Evolutionary conservation across 495 filamentous ascomycete species (phyloP), one percentile per base, ranked within the genome.

Genomic region (Lasiosphaeris hirsuta): DNA sequence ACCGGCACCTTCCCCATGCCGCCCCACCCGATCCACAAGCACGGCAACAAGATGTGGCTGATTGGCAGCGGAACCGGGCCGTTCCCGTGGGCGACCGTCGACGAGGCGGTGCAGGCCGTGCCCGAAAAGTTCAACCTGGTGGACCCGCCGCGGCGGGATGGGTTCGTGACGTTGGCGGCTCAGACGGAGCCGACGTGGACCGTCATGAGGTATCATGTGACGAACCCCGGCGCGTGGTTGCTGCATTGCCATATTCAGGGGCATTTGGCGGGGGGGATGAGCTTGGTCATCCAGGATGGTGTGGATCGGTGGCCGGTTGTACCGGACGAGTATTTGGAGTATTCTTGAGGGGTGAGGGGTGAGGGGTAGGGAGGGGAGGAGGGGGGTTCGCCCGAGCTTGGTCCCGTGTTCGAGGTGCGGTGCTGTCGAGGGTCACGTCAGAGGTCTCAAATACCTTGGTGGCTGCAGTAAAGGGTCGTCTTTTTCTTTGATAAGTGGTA

Each of bases 171-270:
- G 0, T 69, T 64, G 10, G 57, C 66, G 0, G 60, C 69, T 0
- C 64, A 59, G 0, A 60, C 46, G 7, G 73, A 58, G 0, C 65
- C 73, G 0, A 69, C 71, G 4, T 85, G 81, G 82, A 56, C 81
- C 35, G 83, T 64, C 1, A 62, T 84, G 5, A 57, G 82, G 43
- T 86, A 85, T 58, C 79, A 84, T n/a, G 81, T 82, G 34, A 69
- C 74, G 0, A 83, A 84, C 51, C 83, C 83, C 0, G 82, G 83
- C 0, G 75, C 80, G 0, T 86, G 76, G 45, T 66, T 84, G 41
- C 56, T 86, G 42, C 82, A 86, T 65, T 85, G 83, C 57, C 83
- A 86, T 66, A 80, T 85, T 36, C 73, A 82, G 67, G 72, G 74
- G n/a, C 83, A 86, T 72, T 63, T 82, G 41, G 66, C 66, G 57